Percentiles rank a stretch among this genome's conserved stretches.
Conservation (phyloP, 1,284 basidiomycete species). For the Bjerkandera adusta region DNA sequence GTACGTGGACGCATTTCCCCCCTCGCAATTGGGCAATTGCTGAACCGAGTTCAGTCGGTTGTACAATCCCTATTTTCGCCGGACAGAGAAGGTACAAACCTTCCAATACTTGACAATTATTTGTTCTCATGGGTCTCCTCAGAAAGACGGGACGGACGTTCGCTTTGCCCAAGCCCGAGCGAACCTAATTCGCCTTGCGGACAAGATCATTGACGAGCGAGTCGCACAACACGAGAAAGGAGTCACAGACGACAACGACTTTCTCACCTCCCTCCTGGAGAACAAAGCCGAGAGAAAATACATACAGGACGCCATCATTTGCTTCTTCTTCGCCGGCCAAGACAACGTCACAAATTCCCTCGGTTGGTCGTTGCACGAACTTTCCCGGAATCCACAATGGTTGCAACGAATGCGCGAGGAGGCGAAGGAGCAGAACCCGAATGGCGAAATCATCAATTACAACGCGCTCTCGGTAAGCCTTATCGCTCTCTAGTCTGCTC, state of each 20-base stretch:
- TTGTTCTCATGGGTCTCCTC: not conserved
- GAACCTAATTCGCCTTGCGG: constrained; percentile 8
- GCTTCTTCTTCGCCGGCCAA: constrained; percentile 24
- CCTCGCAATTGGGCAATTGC: too few relatives aligned
- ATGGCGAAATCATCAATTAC: constrained; percentile 7
- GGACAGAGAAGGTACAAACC: too few relatives aligned
- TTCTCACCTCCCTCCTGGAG: constrained; percentile 16
- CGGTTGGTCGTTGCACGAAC: constrained; percentile 23
- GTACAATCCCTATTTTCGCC: too few relatives aligned
- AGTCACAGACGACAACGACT: constrained; percentile 12
- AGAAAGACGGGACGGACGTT: not conserved
- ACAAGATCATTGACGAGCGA: constrained; percentile 8
- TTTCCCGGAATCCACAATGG: constrained; percentile 19
- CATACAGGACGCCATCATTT: constrained; percentile 24
- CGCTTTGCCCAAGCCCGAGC: constrained; percentile 2
- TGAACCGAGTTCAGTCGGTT: too few relatives aligned
- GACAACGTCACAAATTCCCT: constrained; percentile 26
- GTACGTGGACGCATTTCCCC: too few relatives aligned
- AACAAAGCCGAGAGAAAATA: constrained; percentile 11
- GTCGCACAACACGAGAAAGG: not conserved
- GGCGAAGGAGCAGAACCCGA: constrained; percentile 1
- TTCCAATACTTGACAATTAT: too few relatives aligned
- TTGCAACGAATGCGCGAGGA: constrained; percentile 22
- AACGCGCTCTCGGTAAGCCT: constrained; percentile 5
- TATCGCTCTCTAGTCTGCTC: not conserved